Evolutionary conservation across 2,329 filamentous ascomycete species (phyloP).

Genomic region (Aspergillus clavatus): DNA sequence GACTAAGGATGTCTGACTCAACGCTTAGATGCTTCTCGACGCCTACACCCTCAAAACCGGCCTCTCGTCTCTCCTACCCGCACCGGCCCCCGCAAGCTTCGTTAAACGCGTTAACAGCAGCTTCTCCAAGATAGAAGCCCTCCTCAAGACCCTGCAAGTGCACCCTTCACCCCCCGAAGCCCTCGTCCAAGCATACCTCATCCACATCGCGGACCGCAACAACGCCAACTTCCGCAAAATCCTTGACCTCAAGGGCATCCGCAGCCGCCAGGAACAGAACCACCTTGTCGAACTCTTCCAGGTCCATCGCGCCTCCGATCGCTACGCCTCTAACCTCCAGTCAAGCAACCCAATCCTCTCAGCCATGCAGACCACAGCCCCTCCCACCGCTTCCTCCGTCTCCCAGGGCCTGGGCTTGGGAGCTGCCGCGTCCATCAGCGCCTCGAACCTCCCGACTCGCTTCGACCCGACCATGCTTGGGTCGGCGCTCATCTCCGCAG

Average conservation of each 20-base stretch:
- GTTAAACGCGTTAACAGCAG: slow-evolving; percentile 78
- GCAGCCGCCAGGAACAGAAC: slow-evolving; percentile 70
- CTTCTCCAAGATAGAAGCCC: slow-evolving; percentile 81
- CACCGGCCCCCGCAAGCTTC: slow-evolving; percentile 61
- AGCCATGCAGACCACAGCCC: slow-evolving; percentile 47
- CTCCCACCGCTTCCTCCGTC: slow-evolving; percentile 34
- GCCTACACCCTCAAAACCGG: slow-evolving; percentile 64
- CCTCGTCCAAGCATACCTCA: slow-evolving; percentile 92
- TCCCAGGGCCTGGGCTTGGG: slow-evolving; percentile 46
- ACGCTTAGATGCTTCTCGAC: slow-evolving; percentile 78
- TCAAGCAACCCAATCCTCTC: slow-evolving; percentile 67
- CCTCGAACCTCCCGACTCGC: slow-evolving; percentile 48
- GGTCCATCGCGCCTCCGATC: slow-evolving; percentile 65
- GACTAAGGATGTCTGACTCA: slow-evolving; percentile 5
- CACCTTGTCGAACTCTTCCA: slow-evolving; percentile 88
- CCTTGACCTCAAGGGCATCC: slow-evolving; percentile 88
- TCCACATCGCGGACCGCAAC: slow-evolving; percentile 90
- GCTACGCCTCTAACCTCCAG: slow-evolving; percentile 63
- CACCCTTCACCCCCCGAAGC: slow-evolving; percentile 86
- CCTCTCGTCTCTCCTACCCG: slow-evolving; percentile 48
- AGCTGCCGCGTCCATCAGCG: slow-evolving; percentile 40
- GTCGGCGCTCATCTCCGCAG: slow-evolving; percentile 81
- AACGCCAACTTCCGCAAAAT: slow-evolving; percentile 96
- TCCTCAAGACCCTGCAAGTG: slow-evolving; percentile 95
- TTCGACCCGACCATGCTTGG: slow-evolving; percentile 82